Conservation (phyloP, 345 rosid species). For the Euphorbia peplus region DNA sequence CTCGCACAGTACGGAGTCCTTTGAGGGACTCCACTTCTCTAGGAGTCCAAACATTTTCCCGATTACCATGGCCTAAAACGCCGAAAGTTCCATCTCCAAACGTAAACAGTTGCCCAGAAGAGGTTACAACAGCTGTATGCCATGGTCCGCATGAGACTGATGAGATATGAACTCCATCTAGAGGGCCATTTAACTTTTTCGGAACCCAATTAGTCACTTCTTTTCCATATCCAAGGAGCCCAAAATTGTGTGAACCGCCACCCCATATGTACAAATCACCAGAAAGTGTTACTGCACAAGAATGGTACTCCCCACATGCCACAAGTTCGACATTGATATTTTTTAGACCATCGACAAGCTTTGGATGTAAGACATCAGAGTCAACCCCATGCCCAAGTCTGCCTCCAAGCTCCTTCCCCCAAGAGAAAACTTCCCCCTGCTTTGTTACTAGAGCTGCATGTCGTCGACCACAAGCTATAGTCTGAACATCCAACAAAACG, state of each 20-base stretch:
- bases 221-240: slow-evolving; percentile 81
- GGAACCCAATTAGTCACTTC: slow-evolving; percentile 77
- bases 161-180: slow-evolving; percentile 75
- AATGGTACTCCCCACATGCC: slow-evolving; percentile 78
- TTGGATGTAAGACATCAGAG: slow-evolving; percentile 65
- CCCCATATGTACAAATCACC: slow-evolving; percentile 85
- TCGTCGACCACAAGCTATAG: slow-evolving; percentile 69
- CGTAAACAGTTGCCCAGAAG: slow-evolving; percentile 70
- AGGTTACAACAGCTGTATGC: slow-evolving; percentile 78
- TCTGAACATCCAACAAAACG: slow-evolving; percentile 70
- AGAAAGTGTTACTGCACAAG: slow-evolving; percentile 74
- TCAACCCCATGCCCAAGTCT: slow-evolving; percentile 88
- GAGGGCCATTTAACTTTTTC: slow-evolving; percentile 65
- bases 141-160: slow-evolving; percentile 79
- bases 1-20: slow-evolving; percentile 66
- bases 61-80: slow-evolving; percentile 73
- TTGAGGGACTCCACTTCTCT: slow-evolving; percentile 64
- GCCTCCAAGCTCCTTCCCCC: slow-evolving; percentile 84
- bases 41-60: slow-evolving; percentile 39
- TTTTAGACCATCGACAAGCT: slow-evolving; percentile 59
- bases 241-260: slow-evolving; percentile 64
- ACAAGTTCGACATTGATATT: slow-evolving; percentile 61
- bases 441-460: slow-evolving; percentile 75
- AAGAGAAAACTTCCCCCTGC: slow-evolving; percentile 73
- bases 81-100: slow-evolving; percentile 87